These are phyloP conservation scores for Pichia norvegensis DNA, from an alignment of 1,139 yeast genomes.

Conservation along the genomic window DNA sequence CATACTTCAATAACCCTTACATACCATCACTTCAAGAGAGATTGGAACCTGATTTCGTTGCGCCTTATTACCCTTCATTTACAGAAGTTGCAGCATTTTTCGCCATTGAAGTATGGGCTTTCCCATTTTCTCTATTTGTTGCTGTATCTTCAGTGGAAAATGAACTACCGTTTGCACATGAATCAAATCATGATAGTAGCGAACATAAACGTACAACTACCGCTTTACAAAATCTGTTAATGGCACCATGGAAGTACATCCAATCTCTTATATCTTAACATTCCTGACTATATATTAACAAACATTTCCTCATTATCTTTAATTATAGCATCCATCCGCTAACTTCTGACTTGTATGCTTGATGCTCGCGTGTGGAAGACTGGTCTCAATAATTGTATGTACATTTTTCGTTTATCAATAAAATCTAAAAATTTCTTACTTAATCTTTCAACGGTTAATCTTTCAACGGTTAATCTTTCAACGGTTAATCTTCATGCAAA, in stretches of 20 bases:
- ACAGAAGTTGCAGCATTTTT: slow-evolving; percentile 89
- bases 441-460: too few species aligned
- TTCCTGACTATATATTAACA: not conserved
- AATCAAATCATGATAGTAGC: not conserved
- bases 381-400: too few species aligned
- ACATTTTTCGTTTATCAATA: too few species aligned
- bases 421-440: too few species aligned
- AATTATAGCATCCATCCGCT: too few species aligned
- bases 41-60: slow-evolving; percentile 47
- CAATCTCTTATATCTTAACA: not conserved
- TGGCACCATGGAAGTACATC: not conserved
- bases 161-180: slow-evolving; percentile 47
- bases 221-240: not conserved
- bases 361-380: too few species aligned
- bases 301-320: too few species aligned
- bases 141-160: slow-evolving; percentile 91
- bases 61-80: slow-evolving; percentile 73
- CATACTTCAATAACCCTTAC: slow-evolving; percentile 65
- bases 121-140: slow-evolving; percentile 88
- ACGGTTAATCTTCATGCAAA: too few species aligned
- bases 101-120: slow-evolving; percentile 88
- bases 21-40: slow-evolving; percentile 52
- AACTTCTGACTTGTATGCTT: too few species aligned
- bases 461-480: too few species aligned
- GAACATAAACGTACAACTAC: not conserved